Evolutionary conservation across 1,139 yeast genomes (phyloP).

Genomic region (Diutina catenulata): DNA sequence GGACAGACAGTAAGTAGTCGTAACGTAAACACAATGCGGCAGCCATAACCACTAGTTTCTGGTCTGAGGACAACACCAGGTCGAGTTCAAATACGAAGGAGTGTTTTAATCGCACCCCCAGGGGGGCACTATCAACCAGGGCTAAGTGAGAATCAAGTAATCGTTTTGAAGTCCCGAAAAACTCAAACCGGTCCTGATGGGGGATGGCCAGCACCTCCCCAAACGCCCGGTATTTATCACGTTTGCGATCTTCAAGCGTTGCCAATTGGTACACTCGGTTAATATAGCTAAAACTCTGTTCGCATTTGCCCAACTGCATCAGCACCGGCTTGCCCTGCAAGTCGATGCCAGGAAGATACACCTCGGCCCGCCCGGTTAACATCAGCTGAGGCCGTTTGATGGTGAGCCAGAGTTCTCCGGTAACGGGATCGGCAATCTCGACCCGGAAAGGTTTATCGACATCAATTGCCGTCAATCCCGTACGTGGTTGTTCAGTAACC

Average conservation of each 20-base stretch:
- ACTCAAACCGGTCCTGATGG: not conserved
- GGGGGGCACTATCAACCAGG: not conserved
- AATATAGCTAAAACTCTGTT: not conserved
- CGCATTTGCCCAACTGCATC: not conserved
- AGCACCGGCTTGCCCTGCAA: not conserved
- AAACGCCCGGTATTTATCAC: not conserved
- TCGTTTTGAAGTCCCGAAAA: not conserved
- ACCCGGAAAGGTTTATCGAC: not conserved
- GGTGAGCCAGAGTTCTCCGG: not conserved
- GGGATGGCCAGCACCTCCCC: constrained; percentile 5
- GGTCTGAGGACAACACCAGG: not conserved
- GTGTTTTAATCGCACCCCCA: constrained; percentile 1
- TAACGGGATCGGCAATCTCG: not conserved
- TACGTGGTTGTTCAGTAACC: not conserved
- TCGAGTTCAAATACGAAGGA: not conserved
- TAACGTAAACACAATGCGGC: not conserved
- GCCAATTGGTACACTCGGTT: not conserved
- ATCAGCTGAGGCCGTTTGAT: not conserved
- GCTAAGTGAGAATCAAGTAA: not conserved
- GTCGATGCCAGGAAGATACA: not conserved
- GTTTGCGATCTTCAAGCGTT: constrained; percentile 5
- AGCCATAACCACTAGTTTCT: not conserved
- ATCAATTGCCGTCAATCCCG: not conserved
- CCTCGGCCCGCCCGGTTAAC: not conserved
- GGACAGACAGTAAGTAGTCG: not conserved